phyloP scores from a whole-genome alignment of 305 asterid genomes.

The Fraxinus latifolia region DNA sequence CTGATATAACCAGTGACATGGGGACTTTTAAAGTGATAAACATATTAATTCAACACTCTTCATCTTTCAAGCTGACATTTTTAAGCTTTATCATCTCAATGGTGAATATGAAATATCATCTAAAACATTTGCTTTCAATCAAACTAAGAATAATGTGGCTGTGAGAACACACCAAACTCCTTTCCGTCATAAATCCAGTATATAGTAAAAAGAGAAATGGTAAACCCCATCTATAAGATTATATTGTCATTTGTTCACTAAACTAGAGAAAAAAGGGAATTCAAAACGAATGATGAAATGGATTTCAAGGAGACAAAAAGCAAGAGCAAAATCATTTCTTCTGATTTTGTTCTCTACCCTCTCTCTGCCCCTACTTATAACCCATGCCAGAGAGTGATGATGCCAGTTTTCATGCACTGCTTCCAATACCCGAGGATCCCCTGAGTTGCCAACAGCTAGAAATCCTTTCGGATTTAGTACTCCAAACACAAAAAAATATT shows the following conservation, averaged over 20 bases:
- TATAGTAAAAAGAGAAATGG: background rate
- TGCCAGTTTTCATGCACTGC: background rate
- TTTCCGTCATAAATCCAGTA: background rate
- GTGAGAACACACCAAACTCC: background rate
- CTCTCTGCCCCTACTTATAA: background rate
- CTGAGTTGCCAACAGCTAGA: background rate
- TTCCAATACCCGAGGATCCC: background rate
- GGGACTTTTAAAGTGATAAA: background rate
- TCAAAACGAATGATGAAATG: background rate
- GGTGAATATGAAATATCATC: background rate
- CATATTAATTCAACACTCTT: background rate
- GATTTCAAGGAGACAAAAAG: background rate
- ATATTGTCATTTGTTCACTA: background rate
- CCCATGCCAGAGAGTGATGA: background rate
- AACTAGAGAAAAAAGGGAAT: background rate
- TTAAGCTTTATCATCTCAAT: background rate
- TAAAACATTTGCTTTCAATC: background rate
- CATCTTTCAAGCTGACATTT: background rate
- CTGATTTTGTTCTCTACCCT: background rate
- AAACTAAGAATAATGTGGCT: constrained; percentile 9
- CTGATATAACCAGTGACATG: background rate
- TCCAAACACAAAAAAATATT: background rate
- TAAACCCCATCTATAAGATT: background rate
- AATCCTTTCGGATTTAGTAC: background rate
- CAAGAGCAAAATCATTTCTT: background rate